Base-by-base conservation (phyloP, 371 early-diverging fungal species). In the Apophysomyces sp. region DNA sequence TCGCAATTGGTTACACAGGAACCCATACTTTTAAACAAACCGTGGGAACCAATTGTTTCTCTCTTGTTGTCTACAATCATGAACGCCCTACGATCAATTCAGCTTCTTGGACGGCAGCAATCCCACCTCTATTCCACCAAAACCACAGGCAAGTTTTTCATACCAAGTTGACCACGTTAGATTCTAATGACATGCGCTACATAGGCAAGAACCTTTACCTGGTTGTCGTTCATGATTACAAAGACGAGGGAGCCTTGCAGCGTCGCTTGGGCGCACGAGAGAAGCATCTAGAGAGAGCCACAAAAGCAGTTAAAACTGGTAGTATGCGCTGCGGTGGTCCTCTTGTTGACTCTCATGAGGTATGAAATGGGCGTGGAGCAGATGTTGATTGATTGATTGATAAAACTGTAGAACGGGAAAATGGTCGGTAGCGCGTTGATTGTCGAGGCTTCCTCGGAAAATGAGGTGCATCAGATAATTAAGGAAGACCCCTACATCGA, bases 371-470 rank as follows among this genome's bases (percentile, higher is more conserved):
- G 7, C 37, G 4, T 34, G 9, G 26, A 16, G 21, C 34, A 27
- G 7, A 9, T 13, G 32, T 18, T 27, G n/a, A 40, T 27, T 12
- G 28, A 39, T 39, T 18, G 56, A 31, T 29, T 30, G 37, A 24
- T 31, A 9, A 2, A 27, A 3, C 34, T 3, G 16, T 4, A 66
- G 66, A 29, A 60, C 6, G 67, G 75, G 24, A 76, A 75, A 54
- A 86, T 86, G 87, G 55, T 72, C 52, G 86, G 86, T 3, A 76
- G 76, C 32, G 60, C 77, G 58, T 74, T 86, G 64, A 72, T 86
- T 32, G 72, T 79, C n/a, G 67, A 76, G 15, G 81, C 83, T 12
- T 77, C 79, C 11, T 67, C 66, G 13, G 68, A 71, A 24, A 74
- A 74, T 13, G 76, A 82, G 32, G 72, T 82, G 27, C 66, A 55